phyloP scores from a whole-genome alignment of 78 protist species.

The Polysphondylium violaceum region DNA sequence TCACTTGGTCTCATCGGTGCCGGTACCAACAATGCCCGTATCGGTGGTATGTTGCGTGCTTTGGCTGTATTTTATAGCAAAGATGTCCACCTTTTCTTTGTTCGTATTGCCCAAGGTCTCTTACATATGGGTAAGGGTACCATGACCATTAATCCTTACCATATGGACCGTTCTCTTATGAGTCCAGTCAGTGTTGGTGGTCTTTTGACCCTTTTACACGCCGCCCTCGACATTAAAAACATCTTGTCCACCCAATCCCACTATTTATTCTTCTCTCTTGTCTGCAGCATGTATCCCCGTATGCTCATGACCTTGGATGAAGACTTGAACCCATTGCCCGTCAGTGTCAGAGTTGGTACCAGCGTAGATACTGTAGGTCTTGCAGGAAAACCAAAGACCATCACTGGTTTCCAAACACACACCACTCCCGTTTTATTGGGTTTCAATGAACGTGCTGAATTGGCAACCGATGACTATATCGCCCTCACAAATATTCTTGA shows the following conservation, averaged over 20 bases:
- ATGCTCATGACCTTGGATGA: constrained; percentile 94
- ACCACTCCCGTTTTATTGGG: constrained; percentile 98
- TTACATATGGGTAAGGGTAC: constrained; percentile 98
- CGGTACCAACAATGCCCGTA: constrained; percentile 98
- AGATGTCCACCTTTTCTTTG: constrained; percentile 86
- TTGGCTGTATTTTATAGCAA: constrained; percentile 91
- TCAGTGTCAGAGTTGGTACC: constrained; percentile 88
- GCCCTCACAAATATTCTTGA: constrained; percentile 89
- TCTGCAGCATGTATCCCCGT: constrained; percentile 94
- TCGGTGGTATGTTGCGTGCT: constrained; percentile 93
- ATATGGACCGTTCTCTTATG: constrained; percentile 91
- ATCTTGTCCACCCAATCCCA: constrained; percentile 90
- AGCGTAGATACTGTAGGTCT: constrained; percentile 94
- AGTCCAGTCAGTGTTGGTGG: constrained; percentile 90
- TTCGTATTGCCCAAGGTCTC: constrained; percentile 96
- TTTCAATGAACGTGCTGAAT: constrained; percentile 96
- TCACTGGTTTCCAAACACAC: constrained; percentile 99
- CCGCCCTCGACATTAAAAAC: constrained; percentile 91
- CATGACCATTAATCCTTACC: constrained; percentile 90
- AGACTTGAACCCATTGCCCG: constrained; percentile 87
- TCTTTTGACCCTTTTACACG: constrained; percentile 85
- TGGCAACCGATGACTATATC: constrained; percentile 96
- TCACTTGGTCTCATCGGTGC: constrained; percentile 92
- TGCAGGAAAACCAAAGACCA: constrained; percentile 97
- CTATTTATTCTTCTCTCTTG: constrained; percentile 92